phyloP scores from a whole-genome alignment of 1,139 yeast genomes.

The Geotrichum bryndzae region DNA sequence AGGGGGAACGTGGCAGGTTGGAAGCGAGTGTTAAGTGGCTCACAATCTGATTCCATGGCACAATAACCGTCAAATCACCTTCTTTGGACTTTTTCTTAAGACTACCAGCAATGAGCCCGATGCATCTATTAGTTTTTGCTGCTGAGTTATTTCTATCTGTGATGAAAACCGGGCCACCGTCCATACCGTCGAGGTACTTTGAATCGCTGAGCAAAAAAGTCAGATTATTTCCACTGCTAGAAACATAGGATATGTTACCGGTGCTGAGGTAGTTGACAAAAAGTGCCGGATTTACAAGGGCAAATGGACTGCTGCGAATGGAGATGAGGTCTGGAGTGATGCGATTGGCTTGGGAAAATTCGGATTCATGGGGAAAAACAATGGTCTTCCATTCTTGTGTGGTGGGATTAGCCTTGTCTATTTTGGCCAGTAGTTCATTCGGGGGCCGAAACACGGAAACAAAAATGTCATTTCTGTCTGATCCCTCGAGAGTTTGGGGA shows the following conservation, averaged over 20 bases:
- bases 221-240: constrained; percentile 18
- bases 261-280: constrained; percentile 45
- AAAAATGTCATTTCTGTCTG: not conserved
- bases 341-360: not conserved
- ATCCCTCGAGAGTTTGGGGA: not conserved
- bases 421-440: not conserved
- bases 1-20: not conserved
- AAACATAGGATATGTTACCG: constrained; percentile 43
- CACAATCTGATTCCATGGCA: constrained; percentile 42
- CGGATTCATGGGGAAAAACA: not conserved
- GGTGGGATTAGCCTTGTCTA: not conserved
- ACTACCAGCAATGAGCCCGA: constrained; percentile 53
- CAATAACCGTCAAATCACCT: constrained; percentile 50
- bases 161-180: constrained; percentile 48
- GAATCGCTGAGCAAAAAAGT: constrained; percentile 45
- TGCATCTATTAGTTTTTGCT: constrained; percentile 8
- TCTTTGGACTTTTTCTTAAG: constrained; percentile 51
- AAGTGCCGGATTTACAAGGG: constrained; percentile 50
- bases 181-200: constrained; percentile 57
- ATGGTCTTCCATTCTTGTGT: constrained; percentile 1
- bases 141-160: constrained; percentile 7
- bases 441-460: constrained; percentile 11
- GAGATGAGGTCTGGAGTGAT: not conserved
- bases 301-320: constrained; percentile 45
- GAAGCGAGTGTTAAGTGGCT: not conserved